A percentile compares a stretch with the other conserved stretches of the same genome.
These are phyloP conservation scores for Paramecium tetraurelia DNA, from an alignment of 73 alveolate genomes.

Conservation along the genomic window DNA sequence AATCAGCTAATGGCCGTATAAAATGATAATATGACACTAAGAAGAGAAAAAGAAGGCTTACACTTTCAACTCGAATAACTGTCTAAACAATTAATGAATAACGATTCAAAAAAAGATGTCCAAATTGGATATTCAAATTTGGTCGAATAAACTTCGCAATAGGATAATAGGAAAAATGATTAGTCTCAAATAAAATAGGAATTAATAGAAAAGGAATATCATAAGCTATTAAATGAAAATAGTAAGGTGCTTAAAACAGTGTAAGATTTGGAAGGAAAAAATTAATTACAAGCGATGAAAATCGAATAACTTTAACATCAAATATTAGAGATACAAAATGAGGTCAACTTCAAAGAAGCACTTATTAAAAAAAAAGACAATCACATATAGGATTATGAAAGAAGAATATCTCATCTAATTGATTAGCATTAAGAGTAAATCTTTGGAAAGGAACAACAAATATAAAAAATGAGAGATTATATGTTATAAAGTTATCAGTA, in stretches of 20 bases:
- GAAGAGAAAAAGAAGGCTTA: neutral
- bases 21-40: neutral
- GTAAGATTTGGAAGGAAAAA: neutral
- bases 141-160: neutral
- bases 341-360: neutral
- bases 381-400: neutral
- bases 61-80: neutral
- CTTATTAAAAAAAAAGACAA: neutral
- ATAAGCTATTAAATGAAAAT: neutral
- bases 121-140: neutral
- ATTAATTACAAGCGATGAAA: neutral
- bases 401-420: neutral
- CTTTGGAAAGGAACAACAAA: neutral
- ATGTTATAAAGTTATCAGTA: neutral
- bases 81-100: neutral
- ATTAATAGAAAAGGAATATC: neutral
- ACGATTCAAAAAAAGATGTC: neutral
- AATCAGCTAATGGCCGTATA: neutral
- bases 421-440: neutral
- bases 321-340: neutral
- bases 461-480: neutral
- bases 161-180: neutral
- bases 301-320: neutral
- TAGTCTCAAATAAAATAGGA: neutral
- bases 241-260: neutral